A percentile compares a stretch with the other conserved stretches of the same genome.
Evolutionary conservation across 345 rosid species (phyloP).

Genomic region (Odontarrhena argentea): DNA sequence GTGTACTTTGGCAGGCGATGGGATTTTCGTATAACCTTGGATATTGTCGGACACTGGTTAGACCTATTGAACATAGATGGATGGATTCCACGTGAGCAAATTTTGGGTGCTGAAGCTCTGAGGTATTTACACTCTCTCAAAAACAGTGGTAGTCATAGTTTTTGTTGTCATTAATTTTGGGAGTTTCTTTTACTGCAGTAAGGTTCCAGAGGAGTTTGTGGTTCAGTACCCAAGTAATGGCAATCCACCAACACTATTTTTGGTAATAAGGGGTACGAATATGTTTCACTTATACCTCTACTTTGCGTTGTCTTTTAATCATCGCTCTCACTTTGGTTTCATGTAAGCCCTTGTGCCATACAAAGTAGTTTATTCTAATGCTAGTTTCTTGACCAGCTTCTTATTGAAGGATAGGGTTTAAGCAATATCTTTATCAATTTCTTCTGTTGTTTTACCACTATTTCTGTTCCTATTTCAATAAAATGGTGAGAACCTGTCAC

Average conservation of each 20-base stretch:
- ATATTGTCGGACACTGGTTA: constrained; percentile 97
- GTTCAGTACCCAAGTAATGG: constrained; percentile 87
- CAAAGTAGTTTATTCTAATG: constrained; percentile 12
- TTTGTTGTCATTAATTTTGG: constrained; percentile 23
- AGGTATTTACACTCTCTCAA: constrained; percentile 53
- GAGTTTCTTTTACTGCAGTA: constrained; percentile 59
- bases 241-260: constrained; percentile 93
- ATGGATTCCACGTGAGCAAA: constrained; percentile 99
- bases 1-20: constrained; percentile 70
- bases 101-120: constrained; percentile 93
- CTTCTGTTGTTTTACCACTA: constrained; percentile 5
- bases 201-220: constrained; percentile 95
- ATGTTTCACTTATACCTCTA: constrained; percentile 1
- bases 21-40: constrained; percentile 86
- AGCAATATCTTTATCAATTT: constrained; percentile 13
- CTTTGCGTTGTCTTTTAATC: not conserved
- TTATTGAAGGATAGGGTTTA: not conserved
- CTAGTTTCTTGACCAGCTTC: constrained; percentile 11
- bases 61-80: constrained; percentile 94
- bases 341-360: constrained; percentile 15
- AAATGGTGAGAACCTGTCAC: constrained; percentile 18
- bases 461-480: constrained; percentile 14
- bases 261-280: constrained; percentile 74
- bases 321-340: constrained; percentile 8
- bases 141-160: constrained; percentile 16